phyloP scores from a whole-genome alignment of 2,329 filamentous ascomycete species.

The Hyphodiscus sp. region DNA sequence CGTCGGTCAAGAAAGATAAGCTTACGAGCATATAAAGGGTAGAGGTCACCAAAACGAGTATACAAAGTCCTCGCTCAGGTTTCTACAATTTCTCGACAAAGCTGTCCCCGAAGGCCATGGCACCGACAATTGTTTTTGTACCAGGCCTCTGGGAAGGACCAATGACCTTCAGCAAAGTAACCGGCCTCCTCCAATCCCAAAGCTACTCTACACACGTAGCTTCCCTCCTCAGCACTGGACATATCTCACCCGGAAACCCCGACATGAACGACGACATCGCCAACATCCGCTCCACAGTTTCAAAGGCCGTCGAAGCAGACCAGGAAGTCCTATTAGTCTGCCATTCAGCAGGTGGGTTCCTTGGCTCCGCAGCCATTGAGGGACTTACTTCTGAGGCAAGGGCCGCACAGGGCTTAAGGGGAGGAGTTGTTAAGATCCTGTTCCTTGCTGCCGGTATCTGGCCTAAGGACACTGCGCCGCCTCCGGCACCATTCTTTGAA shows the following conservation, averaged over 20 bases:
- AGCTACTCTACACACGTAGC: slow-evolving; percentile 2
- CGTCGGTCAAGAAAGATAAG: too few species aligned
- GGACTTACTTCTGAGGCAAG: slow-evolving; percentile 9
- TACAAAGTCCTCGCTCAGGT: too few species aligned
- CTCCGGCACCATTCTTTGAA: not conserved
- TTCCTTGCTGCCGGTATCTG: slow-evolving; percentile 19
- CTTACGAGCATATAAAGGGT: too few species aligned
- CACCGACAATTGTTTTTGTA: slow-evolving; percentile 19
- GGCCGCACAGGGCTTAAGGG: slow-evolving; percentile 3
- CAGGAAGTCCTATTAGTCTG: slow-evolving; percentile 19
- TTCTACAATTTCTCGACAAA: too few species aligned
- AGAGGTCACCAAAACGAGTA: too few species aligned
- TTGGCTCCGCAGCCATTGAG: slow-evolving; percentile 20
- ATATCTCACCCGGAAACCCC: slow-evolving; percentile 12
- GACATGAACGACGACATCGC: slow-evolving; percentile 21
- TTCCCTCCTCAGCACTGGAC: slow-evolving; percentile 19
- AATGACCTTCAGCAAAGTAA: slow-evolving; percentile 10
- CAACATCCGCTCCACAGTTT: slow-evolving; percentile 12
- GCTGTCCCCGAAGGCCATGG: too few species aligned
- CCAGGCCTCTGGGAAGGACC: slow-evolving; percentile 26
- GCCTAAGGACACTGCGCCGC: slow-evolving; percentile 8
- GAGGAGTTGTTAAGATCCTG: slow-evolving; percentile 21
- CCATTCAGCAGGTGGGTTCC: slow-evolving; percentile 21
- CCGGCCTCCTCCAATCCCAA: slow-evolving; percentile 2
- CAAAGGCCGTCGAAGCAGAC: slow-evolving; percentile 12